These are phyloP conservation scores for Monosporascus sp. DNA, from an alignment of 2,329 filamentous ascomycete genomes.

Conservation along the genomic window DNA sequence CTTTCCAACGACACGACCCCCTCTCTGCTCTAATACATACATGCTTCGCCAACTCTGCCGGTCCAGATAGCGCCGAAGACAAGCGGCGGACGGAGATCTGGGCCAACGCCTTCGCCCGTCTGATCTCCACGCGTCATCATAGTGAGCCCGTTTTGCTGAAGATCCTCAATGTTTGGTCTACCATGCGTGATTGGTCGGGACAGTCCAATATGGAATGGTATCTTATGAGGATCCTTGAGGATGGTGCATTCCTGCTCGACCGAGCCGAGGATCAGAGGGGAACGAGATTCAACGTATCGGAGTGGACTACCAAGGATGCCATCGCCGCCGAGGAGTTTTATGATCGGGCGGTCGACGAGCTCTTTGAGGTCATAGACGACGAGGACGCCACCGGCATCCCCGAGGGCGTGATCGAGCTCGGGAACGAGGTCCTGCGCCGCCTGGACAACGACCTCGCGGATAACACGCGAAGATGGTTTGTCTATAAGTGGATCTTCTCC, in stretches of 20 bases:
- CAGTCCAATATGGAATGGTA: slow-evolving; percentile 88
- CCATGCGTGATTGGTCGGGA: slow-evolving; percentile 83
- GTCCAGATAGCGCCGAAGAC: slow-evolving; percentile 76
- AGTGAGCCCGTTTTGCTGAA: slow-evolving; percentile 77
- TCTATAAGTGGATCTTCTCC: slow-evolving; percentile 89
- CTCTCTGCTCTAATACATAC: slow-evolving; percentile 81
- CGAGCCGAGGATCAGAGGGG: slow-evolving; percentile 74
- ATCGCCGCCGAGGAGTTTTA: slow-evolving; percentile 86
- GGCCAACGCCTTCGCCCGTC: slow-evolving; percentile 78
- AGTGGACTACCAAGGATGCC: slow-evolving; percentile 72
- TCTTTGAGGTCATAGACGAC: slow-evolving; percentile 85
- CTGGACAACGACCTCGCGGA: slow-evolving; percentile 67
- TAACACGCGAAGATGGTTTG: slow-evolving; percentile 73
- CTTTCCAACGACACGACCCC: slow-evolving; percentile 84
- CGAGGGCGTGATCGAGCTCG: slow-evolving; percentile 75
- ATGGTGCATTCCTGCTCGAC: slow-evolving; percentile 86
- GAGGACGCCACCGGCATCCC: slow-evolving; percentile 81
- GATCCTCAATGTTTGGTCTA: slow-evolving; percentile 81
- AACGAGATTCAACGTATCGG: slow-evolving; percentile 63
- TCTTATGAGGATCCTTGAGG: slow-evolving; percentile 88
- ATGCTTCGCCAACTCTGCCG: slow-evolving; percentile 80
- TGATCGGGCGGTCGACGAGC: slow-evolving; percentile 67
- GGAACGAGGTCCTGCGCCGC: slow-evolving; percentile 75
- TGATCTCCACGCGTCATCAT: slow-evolving; percentile 56
- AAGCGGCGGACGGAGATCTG: slow-evolving; percentile 75